Evolutionary conservation across 1,284 basidiomycete genomes (phyloP), one percentile per base, ranked within the genome.

Genomic region (Fomes fomentarius): DNA sequence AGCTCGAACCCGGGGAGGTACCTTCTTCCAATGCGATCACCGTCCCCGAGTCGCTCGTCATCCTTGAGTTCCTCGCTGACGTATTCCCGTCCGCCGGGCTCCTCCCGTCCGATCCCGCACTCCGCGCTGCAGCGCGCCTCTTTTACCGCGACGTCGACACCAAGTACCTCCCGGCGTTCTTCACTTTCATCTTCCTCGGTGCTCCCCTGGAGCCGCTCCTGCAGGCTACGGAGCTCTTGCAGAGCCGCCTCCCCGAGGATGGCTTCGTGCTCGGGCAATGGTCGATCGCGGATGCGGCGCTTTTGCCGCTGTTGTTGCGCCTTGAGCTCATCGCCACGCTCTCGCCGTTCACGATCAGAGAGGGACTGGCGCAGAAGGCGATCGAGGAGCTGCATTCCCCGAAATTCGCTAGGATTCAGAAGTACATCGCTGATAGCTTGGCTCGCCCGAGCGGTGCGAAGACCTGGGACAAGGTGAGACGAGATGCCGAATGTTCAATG

Each of bases 1-100:
- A 73, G 21, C 74, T 74, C 3, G 65, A 75, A 9, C 75, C 80
- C 1, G 78, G 80, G 41, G 65, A 77, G 19, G 6, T 22, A 8
- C 84, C 83, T 1, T 82, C 82, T 1, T 75, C 80, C 0, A 76
- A 82, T 21, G 83, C 82, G 1, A 56, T 67, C 50, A 85, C 84
- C 66, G 66, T 87, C 47, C 74, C 79, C 22, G 85, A 88, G 63
- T 85, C 83, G 1, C 74, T 80, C 33, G 75, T 85, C 19, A 74
- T 86, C 41, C 70, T 87, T 51, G 83, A 86, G 63, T 83, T 86
- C 69, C 61, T 85, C 52, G 79, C 80, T 10, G 83, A 85, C 60
- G 63, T 81, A 41, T 77, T 69, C 63, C 80, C 78, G 0, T 58
- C 73, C 12, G 70, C 74, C 0, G 60, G 60, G 2, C 71, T 84